These are phyloP conservation scores for Sporobolomyces roseus DNA, from an alignment of 768 basidiomycete species.

Conservation along the genomic window DNA sequence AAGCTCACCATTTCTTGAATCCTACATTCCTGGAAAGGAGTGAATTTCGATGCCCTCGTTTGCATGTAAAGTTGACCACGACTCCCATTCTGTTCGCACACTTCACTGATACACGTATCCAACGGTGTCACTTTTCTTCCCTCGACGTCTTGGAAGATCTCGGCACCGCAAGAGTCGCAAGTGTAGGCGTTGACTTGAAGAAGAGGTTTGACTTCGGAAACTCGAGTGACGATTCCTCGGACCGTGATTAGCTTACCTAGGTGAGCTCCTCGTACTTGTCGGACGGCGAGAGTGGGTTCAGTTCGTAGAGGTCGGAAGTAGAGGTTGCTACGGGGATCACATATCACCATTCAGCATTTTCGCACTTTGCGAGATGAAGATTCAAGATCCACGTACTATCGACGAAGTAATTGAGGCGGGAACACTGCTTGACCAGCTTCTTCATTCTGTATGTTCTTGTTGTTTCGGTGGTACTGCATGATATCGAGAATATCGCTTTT, in stretches of 20 bases:
- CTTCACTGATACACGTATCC: constrained; percentile 72
- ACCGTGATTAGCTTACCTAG: constrained; percentile 93
- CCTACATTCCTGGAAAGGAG: constrained; percentile 96
- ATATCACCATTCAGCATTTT: too few species aligned
- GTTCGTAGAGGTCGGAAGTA: constrained; percentile 76
- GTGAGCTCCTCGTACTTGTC: constrained; percentile 77
- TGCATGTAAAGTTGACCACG: constrained; percentile 96
- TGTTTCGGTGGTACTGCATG: constrained; percentile 85
- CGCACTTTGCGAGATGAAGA: constrained; percentile 37
- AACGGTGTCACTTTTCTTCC: constrained; percentile 68
- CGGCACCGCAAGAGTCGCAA: constrained; percentile 95
- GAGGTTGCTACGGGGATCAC: constrained; percentile 63
- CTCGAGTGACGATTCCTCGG: constrained; percentile 95
- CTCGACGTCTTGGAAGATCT: constrained; percentile 96
- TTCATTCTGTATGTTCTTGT: constrained; percentile 77
- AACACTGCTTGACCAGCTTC: constrained; percentile 69
- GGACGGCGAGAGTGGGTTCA: constrained; percentile 68
- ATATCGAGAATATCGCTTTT: constrained; percentile 95
- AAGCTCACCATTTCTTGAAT: constrained; percentile 90
- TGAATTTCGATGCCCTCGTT: constrained; percentile 92
- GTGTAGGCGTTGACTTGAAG: constrained; percentile 90
- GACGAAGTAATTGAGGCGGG: constrained; percentile 81
- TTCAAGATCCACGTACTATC: constrained; percentile 67
- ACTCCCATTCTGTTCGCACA: constrained; percentile 79
- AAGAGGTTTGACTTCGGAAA: constrained; percentile 97